A percentile compares a stretch with the other conserved stretches of the same genome.
Evolutionary conservation across 108 stramenopile genomes (phyloP).

Genomic region (Hondaea fermentalgiana): DNA sequence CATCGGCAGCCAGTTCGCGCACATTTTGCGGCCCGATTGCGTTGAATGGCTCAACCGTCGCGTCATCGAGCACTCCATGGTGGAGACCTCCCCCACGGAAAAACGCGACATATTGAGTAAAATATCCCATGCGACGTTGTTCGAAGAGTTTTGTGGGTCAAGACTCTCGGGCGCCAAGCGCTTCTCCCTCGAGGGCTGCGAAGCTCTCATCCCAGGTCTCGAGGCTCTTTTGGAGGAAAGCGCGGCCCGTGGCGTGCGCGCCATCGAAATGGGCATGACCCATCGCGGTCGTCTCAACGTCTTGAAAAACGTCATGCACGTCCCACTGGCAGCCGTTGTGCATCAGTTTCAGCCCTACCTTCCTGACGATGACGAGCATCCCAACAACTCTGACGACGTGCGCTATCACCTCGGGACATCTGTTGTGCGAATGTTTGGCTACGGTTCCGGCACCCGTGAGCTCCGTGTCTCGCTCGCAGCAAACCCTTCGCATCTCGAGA

Average conservation of each 20-base stretch:
- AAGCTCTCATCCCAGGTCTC: constrained; percentile 83
- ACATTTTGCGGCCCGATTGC: constrained; percentile 69
- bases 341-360: constrained; percentile 90
- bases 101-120: constrained; percentile 83
- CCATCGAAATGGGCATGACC: constrained; percentile 96
- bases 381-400: constrained; percentile 72
- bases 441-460: constrained; percentile 70
- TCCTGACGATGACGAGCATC: neutral
- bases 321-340: constrained; percentile 44
- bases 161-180: constrained; percentile 98
- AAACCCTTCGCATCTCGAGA: constrained; percentile 97
- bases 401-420: constrained; percentile 54
- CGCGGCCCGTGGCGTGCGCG: constrained; percentile 77
- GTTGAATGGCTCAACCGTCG: neutral
- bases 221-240: constrained; percentile 89
- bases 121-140: constrained; percentile 85
- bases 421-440: neutral
- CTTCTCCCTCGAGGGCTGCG: constrained; percentile 92
- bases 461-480: constrained; percentile 89
- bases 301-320: neutral
- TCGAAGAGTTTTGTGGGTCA: constrained; percentile 86
- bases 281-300: constrained; percentile 54
- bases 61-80: constrained; percentile 46
- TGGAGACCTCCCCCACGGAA: constrained; percentile 44
- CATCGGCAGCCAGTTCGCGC: constrained; percentile 93